Percentiles rank a stretch among this genome's conserved stretches.
phyloP scores from a whole-genome alignment of 1,284 basidiomycete genomes.

The Phellinidium pouzarii region DNA sequence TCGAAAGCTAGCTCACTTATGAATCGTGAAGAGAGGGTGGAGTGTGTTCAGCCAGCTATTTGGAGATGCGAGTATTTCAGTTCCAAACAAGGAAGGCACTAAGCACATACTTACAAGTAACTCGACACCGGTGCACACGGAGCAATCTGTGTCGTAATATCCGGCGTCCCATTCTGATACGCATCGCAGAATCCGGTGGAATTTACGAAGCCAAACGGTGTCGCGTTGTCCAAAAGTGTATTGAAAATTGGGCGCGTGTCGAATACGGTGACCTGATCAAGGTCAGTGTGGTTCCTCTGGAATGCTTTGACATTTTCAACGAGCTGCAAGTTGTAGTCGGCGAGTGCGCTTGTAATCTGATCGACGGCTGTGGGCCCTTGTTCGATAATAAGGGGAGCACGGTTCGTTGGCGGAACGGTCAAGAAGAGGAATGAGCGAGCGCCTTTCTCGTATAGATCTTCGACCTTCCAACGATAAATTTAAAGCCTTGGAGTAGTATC shows the following conservation, averaged over 20 bases:
- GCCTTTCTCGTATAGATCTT: constrained; percentile 45
- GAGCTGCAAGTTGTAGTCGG: constrained; percentile 48
- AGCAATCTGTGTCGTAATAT: constrained; percentile 41
- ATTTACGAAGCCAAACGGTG: constrained; percentile 50
- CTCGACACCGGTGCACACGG: constrained; percentile 56
- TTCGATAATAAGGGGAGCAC: constrained; percentile 46
- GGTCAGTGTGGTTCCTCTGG: constrained; percentile 34
- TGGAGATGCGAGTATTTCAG: neutral
- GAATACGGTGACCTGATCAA: constrained; percentile 42
- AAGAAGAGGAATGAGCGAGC: constrained; percentile 61
- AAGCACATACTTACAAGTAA: constrained; percentile 47
- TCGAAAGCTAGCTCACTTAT: constrained; percentile 28
- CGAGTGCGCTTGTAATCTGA: constrained; percentile 36
- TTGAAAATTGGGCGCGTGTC: constrained; percentile 56
- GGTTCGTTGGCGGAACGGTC: constrained; percentile 58
- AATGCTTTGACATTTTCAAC: constrained; percentile 34
- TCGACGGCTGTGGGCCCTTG: constrained; percentile 38
- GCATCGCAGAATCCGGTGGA: constrained; percentile 51
- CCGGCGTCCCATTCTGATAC: constrained; percentile 51
- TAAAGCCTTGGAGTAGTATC: neutral
- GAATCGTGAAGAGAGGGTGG: constrained; percentile 50
- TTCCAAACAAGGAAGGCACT: neutral
- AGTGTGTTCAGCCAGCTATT: constrained; percentile 48
- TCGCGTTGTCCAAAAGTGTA: constrained; percentile 44
- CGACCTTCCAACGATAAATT: constrained; percentile 33